Base-by-base conservation (phyloP, 2,329 filamentous ascomycete genomes). In the Verruconis gallopava region DNA sequence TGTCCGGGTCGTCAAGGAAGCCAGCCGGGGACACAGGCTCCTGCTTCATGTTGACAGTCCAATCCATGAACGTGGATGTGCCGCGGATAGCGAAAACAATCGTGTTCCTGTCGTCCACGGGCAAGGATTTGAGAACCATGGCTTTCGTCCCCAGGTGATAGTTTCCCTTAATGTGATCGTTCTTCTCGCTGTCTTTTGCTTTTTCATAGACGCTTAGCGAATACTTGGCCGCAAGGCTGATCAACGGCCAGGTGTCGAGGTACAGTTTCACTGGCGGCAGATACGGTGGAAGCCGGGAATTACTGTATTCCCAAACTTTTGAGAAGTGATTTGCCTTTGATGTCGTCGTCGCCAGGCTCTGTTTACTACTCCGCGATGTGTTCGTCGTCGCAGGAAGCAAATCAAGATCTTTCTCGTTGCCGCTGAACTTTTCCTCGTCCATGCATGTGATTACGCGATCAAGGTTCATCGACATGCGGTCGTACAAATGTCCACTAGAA, bases 51-150 rank as follows among this genome's bases (percentile, higher is more conserved):
- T 93, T 93, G 36, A 91, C 81, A 2, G 81, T 73, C 85, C 85
- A 93, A 61, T 93, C 85, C 65, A 82, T 77, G 50, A 91, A 82
- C 4, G 75, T 81, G 18, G 84, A 76, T 1, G 79, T 85, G 15
- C 85, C 85, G 15, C 85, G 75, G 47, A 93, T 83, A 12, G 85
- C 84, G 52, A 93, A 83, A 9, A 93, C 80, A 43, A 93, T 79
- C 14, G 79, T 79, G 54, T 83, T 76, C 64, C 79, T 77, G 51
- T 84, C 70, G 53, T 91, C 84, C 55, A 86, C 75, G 1, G 83
- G 76, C 0, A 88, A 71, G 0, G 80, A 85, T 54, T 88, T 89
- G 55, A 93, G 78, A 13, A 83, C 77, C 79, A 89, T 89, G 18
- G 85, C 81, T 56, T 88, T 89, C 1, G 83, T 81, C n/a, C 83